phyloP scores from a whole-genome alignment of 2,329 filamentous ascomycete species.

The Dryadomyces quercivorus region DNA sequence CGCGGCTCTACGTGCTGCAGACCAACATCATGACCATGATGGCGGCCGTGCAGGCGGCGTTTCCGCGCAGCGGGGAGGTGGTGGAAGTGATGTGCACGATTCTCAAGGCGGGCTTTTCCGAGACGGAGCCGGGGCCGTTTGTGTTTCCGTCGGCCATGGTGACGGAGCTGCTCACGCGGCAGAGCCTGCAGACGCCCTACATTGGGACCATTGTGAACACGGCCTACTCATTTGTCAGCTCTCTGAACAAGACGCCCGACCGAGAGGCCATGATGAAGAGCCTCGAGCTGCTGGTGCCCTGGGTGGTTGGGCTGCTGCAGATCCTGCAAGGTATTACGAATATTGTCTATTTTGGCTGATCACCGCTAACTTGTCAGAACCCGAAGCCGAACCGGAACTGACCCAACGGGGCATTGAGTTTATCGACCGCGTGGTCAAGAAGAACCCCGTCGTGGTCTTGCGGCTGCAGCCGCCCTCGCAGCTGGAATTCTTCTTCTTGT shows the following conservation, averaged over 20 bases:
- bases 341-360: too few species aligned
- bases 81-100: constrained; percentile 61
- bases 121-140: constrained; percentile 63
- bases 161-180: constrained; percentile 52
- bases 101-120: constrained; percentile 62
- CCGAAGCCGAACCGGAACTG: constrained; percentile 56
- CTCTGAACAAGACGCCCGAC: constrained; percentile 33
- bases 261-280: constrained; percentile 30
- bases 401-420: constrained; percentile 65
- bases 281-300: constrained; percentile 41
- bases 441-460: constrained; percentile 50
- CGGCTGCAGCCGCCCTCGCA: constrained; percentile 39
- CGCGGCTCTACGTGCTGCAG: constrained; percentile 25
- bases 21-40: constrained; percentile 33
- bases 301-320: constrained; percentile 50
- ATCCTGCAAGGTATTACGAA: constrained; percentile 51
- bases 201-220: constrained; percentile 59
- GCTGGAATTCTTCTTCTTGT: constrained; percentile 57
- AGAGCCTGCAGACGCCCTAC: constrained; percentile 47
- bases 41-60: constrained; percentile 33
- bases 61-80: constrained; percentile 52
- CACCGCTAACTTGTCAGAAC: constrained; percentile 22
- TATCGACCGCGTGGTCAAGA: constrained; percentile 48
- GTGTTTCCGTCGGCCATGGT: constrained; percentile 57
- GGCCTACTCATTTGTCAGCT: constrained; percentile 57